A percentile compares a stretch with the other conserved stretches of the same genome.
Evolutionary conservation across 768 basidiomycete species (phyloP).

Genomic region (Amyloporia xantha): DNA sequence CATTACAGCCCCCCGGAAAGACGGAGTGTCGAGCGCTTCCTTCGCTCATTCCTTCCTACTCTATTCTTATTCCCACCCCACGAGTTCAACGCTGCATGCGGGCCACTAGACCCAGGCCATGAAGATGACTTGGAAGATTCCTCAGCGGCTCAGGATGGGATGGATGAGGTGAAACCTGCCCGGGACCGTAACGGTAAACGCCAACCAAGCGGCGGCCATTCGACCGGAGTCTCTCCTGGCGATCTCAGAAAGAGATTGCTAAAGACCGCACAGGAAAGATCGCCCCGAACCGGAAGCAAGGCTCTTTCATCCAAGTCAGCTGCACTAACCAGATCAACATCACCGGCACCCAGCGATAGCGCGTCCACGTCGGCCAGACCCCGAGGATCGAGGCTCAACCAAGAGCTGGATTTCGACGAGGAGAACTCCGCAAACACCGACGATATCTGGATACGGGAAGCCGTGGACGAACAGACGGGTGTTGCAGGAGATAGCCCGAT

Average conservation of each 20-base stretch:
- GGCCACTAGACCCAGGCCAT: constrained; percentile 44
- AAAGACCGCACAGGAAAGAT: constrained; percentile 63
- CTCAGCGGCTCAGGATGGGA: constrained; percentile 14
- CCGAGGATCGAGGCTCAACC: constrained; percentile 3
- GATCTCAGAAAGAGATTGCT: constrained; percentile 79
- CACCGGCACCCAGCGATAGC: constrained; percentile 23
- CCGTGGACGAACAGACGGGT: constrained; percentile 11
- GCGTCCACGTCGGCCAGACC: background rate
- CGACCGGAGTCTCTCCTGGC: constrained; percentile 45
- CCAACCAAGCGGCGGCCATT: constrained; percentile 5
- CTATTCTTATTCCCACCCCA: constrained; percentile 65
- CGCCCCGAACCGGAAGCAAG: constrained; percentile 18
- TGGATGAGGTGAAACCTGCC: constrained; percentile 17
- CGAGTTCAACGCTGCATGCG: constrained; percentile 61
- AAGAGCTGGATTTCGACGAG: constrained; percentile 4
- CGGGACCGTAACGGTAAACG: constrained; percentile 20
- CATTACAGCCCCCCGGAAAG: constrained; percentile 74
- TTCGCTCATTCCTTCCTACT: constrained; percentile 77
- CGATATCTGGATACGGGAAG: constrained; percentile 59
- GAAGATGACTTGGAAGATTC: constrained; percentile 25
- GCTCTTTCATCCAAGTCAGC: constrained; percentile 14
- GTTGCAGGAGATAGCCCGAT: constrained; percentile 20
- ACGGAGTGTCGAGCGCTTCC: constrained; percentile 75
- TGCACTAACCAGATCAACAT: constrained; percentile 29
- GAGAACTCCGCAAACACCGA: constrained; percentile 23